A percentile compares a stretch with the other conserved stretches of the same genome.
Evolutionary conservation across 164 flowering plant species (phyloP).

Genomic region (Umbilicus rupestris): DNA sequence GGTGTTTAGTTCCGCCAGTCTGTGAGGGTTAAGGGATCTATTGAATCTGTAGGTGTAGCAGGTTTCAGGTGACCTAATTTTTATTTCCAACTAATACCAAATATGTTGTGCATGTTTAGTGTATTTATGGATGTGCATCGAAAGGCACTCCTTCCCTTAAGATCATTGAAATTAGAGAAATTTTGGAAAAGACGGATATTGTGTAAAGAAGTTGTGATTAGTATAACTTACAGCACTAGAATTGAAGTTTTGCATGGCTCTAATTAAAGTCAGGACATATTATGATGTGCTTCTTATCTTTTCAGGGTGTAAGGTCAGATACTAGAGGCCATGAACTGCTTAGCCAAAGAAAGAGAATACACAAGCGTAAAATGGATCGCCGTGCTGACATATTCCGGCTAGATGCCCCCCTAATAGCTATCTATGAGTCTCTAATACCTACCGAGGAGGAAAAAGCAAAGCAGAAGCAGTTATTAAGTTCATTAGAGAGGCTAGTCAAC

Average conservation of each 20-base stretch:
- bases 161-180: background rate
- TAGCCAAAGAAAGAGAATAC: constrained; percentile 44
- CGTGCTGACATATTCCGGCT: constrained; percentile 55
- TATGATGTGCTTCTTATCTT: constrained; percentile 8
- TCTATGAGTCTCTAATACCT: constrained; percentile 77
- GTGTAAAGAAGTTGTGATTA: background rate
- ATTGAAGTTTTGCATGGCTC: background rate
- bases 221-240: background rate
- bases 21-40: no score
- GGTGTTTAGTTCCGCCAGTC: background rate
- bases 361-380: constrained; percentile 37
- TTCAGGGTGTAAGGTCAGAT: constrained; percentile 59
- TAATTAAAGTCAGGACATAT: background rate
- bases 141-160: background rate
- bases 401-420: constrained; percentile 44
- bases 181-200: background rate
- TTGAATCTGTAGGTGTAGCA: no score
- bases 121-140: no score
- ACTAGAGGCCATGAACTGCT: constrained; percentile 41
- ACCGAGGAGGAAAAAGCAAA: constrained; percentile 80
- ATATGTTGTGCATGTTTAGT: no score
- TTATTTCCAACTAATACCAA: no score
- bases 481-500: constrained; percentile 60
- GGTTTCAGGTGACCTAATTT: no score
- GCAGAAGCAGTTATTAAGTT: constrained; percentile 58